Conservation (phyloP, 1,284 basidiomycete genomes). For the Exobasidium rhododendri region DNA sequence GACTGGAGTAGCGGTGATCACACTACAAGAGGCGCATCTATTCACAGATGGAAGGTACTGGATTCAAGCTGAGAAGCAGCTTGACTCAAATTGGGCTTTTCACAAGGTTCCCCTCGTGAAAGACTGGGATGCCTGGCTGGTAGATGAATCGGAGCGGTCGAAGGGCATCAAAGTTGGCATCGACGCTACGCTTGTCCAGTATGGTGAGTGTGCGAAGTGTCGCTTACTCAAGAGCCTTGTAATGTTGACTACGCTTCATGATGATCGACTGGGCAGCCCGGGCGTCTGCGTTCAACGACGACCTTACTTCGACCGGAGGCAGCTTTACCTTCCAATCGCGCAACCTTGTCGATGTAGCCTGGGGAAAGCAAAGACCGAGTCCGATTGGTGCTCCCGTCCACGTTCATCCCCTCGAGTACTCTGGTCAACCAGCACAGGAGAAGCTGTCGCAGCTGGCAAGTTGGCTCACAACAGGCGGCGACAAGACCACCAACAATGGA, state of each 20-base stretch:
- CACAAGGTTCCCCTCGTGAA: conserved; percentile 60
- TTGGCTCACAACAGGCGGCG: conserved; percentile 11
- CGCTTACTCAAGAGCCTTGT: too few relatives aligned
- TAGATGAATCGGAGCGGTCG: conserved; percentile 54
- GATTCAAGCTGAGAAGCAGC: conserved; percentile 73
- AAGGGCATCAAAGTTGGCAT: conserved; percentile 68
- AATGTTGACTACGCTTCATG: background rate
- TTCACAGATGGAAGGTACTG: conserved; percentile 87
- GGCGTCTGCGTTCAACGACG: conserved; percentile 56
- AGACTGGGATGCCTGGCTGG: conserved; percentile 58
- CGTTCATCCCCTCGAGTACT: conserved; percentile 70
- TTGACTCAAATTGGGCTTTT: conserved; percentile 74
- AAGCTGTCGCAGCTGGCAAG: conserved; percentile 46
- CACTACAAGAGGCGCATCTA: conserved; percentile 60
- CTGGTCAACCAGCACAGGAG: conserved; percentile 60
- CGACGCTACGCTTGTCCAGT: conserved; percentile 81
- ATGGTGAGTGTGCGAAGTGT: conserved; percentile 62
- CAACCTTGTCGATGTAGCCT: conserved; percentile 82
- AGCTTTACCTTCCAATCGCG: conserved; percentile 60
- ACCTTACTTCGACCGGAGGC: conserved; percentile 35
- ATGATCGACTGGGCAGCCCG: conserved; percentile 4
- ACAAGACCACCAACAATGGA: background rate
- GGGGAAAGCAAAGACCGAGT: conserved; percentile 66
- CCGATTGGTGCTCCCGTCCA: conserved; percentile 71
- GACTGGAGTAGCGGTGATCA: conserved; percentile 77